Evolutionary conservation across 495 filamentous ascomycete species (phyloP), one percentile per base, ranked within the genome.

Genomic region (Tuber aestivum): DNA sequence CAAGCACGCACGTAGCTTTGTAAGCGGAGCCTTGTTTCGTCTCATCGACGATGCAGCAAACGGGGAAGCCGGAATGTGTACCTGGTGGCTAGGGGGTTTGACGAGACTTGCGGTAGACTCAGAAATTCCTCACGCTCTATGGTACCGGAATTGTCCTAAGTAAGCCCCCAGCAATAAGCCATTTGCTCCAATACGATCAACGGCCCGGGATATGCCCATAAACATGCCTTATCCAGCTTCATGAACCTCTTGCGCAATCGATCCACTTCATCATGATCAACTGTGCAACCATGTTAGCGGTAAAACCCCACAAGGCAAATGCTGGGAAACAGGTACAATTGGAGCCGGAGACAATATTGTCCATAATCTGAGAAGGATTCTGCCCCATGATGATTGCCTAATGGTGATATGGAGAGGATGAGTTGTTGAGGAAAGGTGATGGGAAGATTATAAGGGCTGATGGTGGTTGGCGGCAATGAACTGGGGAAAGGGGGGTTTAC

Each of bases 41-140:
- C 56, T 65, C 27, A 65, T 65, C 27, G 56, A 65, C 27, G 56
- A 14, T 35, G 27, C 8, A 65, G 69, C 41, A 70, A 41, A 70
- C 71, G 72, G 16, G 61, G 50, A 45, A 69, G 27, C 44, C 71
- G 77, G 32, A 70, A 65, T 50, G 76, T 65, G 79, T 86, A 96
- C 93, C 93, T 89, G 71, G 95, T 97, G 70, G 95, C 96, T 61
- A 99, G 91, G 9, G 95, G 95, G 86, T 99, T 99, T 48, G 95
- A 97, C 48, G 93, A 95, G 84, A 99, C 95, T 87, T 98, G 96
- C 38, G 95, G 95, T 37, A 99, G 89, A 80, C 92, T 94, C 73
- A 99, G 91, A 85, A 99, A 99, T 83, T 99, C 95, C 78, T 98
- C 95, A 82, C 96, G 95, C 84, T 99, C 95, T 84, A 99, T 95